Base-by-base conservation (phyloP, 257 asterid species). In the Primulina huaijiensis region DNA sequence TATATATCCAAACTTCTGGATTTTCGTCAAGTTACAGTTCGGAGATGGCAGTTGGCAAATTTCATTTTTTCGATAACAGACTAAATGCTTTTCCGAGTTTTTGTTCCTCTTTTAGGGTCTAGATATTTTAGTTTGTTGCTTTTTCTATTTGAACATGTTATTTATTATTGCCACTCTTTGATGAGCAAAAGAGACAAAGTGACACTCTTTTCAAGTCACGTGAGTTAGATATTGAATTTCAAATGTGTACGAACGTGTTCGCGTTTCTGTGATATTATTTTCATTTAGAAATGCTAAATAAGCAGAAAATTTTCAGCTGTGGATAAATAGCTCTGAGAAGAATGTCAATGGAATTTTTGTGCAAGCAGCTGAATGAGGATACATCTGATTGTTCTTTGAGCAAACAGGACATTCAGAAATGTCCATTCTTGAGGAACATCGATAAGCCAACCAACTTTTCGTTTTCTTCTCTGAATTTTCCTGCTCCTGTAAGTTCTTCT, bases 391-490 rank as follows among this genome's bases (percentile, higher is more conserved):
- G 87, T 78, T 75, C 85, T 73, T 70, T 77, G 70, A 73, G 30
- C 30, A 86, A 77, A 76, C 87, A 78, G 73, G 88, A 81, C 78
- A 71, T 86, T 68, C 73, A 65, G 31, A 88, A 67, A 82, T 90
- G 97, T 63, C 97, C 97, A 60, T 88, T 90, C 83, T 80, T 88
- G 89, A 84, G 84, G 82, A 90, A 88, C 82, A 90, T 86, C 62
- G 64, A 64, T 69, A 82, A 83, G 75, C 97, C 97, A 63, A 90
- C 95, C 69, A 83, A 82, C 78, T 83, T 90, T 53, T 84, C 89
- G 8, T 82, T 90, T 70, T 83, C 89, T 69, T 66, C 88, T 67
- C 63, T 73, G 73, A 75, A 70, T 74, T 77, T 77, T 64, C 85
- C 95, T 14, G 34, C 69, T 57, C 87, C 83, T 14, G 96, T 86